Evolutionary conservation across 345 rosid species (phyloP).

Genomic region (Populus deltoides): DNA sequence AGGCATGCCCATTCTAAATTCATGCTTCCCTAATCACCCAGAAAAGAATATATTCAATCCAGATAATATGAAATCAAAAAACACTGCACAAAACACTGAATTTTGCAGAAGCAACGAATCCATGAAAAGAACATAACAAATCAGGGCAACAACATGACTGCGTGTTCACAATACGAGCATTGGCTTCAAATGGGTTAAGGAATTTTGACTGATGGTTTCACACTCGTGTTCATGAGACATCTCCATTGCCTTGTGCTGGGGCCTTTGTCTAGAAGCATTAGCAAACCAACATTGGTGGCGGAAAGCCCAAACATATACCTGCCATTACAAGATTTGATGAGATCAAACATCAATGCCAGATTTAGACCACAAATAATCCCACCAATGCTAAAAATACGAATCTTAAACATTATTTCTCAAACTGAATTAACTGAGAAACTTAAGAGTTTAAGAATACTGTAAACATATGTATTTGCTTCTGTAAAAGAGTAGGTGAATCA

Average conservation of each 20-base stretch:
- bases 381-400: neutral
- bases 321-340: conserved; percentile 3
- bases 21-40: conserved; percentile 22
- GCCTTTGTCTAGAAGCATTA: conserved; percentile 75
- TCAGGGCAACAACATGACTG: neutral
- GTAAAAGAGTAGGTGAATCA: neutral
- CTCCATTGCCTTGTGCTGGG: conserved; percentile 65
- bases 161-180: neutral
- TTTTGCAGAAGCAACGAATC: conserved; percentile 20
- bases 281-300: conserved; percentile 65
- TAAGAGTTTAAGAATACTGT: neutral
- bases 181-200: neutral
- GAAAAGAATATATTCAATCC: conserved; percentile 24
- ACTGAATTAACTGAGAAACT: neutral
- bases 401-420: neutral
- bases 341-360: conserved; percentile 1
- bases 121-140: conserved; percentile 1
- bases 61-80: conserved; percentile 23
- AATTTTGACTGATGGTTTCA: conserved; percentile 2
- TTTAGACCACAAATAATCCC: neutral
- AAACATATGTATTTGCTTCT: neutral
- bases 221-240: conserved; percentile 72
- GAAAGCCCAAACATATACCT: conserved; percentile 73
- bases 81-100: conserved; percentile 35
- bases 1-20: conserved; percentile 22